A percentile compares a stretch with the other conserved stretches of the same genome.
phyloP scores from a whole-genome alignment of 495 filamentous ascomycete species.

The Penicillium desertorum region DNA sequence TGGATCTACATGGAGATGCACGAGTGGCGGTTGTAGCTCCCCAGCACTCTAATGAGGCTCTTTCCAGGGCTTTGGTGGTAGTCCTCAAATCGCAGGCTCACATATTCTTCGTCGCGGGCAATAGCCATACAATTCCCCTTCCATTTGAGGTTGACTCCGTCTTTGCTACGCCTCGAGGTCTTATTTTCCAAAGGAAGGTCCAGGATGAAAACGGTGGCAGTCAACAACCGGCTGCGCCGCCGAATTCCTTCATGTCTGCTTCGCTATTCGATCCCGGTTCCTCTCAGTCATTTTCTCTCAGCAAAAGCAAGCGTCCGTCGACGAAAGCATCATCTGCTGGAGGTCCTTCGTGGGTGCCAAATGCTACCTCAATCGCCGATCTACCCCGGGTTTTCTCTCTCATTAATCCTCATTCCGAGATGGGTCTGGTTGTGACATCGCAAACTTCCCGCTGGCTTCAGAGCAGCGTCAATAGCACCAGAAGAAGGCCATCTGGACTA shows the following conservation, averaged over 20 bases:
- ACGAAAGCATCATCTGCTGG: slow-evolving; percentile 30
- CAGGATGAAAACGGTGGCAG: slow-evolving; percentile 28
- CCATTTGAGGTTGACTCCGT: slow-evolving; percentile 91
- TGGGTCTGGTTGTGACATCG: slow-evolving; percentile 75
- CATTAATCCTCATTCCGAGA: slow-evolving; percentile 81
- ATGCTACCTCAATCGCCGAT: slow-evolving; percentile 48
- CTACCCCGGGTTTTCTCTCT: slow-evolving; percentile 81
- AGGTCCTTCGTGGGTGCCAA: slow-evolving; percentile 27
- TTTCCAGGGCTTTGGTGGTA: slow-evolving; percentile 74
- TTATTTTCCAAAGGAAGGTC: slow-evolving; percentile 79
- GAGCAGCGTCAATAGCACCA: slow-evolving; percentile 29
- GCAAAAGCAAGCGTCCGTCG: slow-evolving; percentile 41
- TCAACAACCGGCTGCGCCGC: slow-evolving; percentile 53
- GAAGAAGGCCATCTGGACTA: slow-evolving; percentile 36
- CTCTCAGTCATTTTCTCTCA: slow-evolving; percentile 46
- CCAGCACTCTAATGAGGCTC: slow-evolving; percentile 20
- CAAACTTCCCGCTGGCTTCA: slow-evolving; percentile 38
- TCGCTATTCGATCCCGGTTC: slow-evolving; percentile 47
- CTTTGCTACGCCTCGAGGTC: slow-evolving; percentile 74
- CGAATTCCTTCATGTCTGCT: slow-evolving; percentile 76
- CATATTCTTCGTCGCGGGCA: slow-evolving; percentile 84
- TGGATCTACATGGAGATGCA: slow-evolving; percentile 26
- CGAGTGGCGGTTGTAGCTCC: slow-evolving; percentile 19
- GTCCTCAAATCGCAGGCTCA: slow-evolving; percentile 92
- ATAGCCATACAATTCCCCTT: slow-evolving; percentile 86